Evolutionary conservation across 495 filamentous ascomycete genomes (phyloP).

Genomic region (Patellaria atrata): DNA sequence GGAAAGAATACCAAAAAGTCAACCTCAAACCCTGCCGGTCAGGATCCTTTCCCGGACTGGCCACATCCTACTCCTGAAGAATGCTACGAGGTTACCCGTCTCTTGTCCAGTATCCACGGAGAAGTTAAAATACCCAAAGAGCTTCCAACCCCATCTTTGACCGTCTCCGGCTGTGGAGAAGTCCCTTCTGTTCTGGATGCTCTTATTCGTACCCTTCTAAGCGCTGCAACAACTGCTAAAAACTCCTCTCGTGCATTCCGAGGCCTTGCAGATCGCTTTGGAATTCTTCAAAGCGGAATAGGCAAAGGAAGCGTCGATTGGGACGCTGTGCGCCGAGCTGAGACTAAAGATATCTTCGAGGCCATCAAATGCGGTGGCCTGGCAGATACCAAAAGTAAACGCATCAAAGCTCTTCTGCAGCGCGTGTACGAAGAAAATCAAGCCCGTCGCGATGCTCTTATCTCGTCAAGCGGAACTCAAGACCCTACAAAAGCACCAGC

Average conservation of each 20-base stretch:
- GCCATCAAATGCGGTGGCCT: conserved; percentile 64
- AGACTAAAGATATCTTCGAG: conserved; percentile 48
- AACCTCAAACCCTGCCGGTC: too few relatives aligned
- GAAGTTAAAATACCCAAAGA: conserved; percentile 47
- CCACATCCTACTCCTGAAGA: conserved; percentile 52
- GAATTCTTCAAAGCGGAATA: conserved; percentile 42
- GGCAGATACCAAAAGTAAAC: conserved; percentile 52
- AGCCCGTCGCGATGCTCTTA: conserved; percentile 30
- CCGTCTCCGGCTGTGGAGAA: conserved; percentile 80
- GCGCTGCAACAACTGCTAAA: conserved; percentile 53
- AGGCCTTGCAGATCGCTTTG: conserved; percentile 56
- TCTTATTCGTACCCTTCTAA: conserved; percentile 65
- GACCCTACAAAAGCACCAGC: conserved; percentile 14
- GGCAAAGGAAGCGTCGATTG: conserved; percentile 74
- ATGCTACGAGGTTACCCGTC: conserved; percentile 56
- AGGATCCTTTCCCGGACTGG: conserved; percentile 56
- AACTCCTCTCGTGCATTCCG: conserved; percentile 57
- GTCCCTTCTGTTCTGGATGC: conserved; percentile 87
- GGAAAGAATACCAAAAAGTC: too few relatives aligned
- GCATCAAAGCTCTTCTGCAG: conserved; percentile 71
- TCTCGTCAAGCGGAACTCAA: conserved; percentile 16
- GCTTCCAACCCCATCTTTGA: conserved; percentile 62
- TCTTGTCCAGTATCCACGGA: conserved; percentile 55
- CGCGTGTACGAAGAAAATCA: conserved; percentile 59
- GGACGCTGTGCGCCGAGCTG: conserved; percentile 58